These are phyloP conservation scores for Calendula officinalis DNA, from an alignment of 129 eudicot species.

Conservation along the genomic window DNA sequence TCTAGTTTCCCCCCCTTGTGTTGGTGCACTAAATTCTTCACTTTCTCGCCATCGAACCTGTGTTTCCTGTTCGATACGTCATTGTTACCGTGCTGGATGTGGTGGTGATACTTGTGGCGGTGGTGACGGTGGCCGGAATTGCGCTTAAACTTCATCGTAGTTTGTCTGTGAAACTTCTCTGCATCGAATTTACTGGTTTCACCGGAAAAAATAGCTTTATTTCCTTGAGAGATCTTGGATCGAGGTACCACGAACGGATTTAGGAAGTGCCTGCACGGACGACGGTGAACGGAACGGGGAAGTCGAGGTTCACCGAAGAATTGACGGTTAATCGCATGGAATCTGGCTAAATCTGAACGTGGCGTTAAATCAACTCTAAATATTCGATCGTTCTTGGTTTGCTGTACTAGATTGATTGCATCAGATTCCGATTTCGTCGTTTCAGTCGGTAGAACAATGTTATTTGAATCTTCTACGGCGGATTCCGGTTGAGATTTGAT, in stretches of 20 bases:
- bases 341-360: not conserved
- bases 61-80: conserved; percentile 10
- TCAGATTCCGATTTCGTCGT: not conserved
- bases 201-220: not conserved
- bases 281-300: not conserved
- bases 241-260: not conserved
- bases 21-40: conserved; percentile 14
- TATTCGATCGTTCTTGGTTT: not conserved
- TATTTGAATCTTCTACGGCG: conserved; percentile 10
- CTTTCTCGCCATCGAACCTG: conserved; percentile 5
- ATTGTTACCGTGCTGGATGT: not conserved
- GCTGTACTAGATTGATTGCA: not conserved
- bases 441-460: conserved; percentile 6
- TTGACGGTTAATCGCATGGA: not conserved
- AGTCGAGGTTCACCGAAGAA: not conserved
- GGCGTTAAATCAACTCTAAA: conserved; percentile 5
- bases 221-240: not conserved
- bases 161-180: not conserved
- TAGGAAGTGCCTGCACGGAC: not conserved
- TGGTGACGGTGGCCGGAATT: not conserved
- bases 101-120: not conserved
- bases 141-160: not conserved
- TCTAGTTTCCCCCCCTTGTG: conserved; percentile 11
- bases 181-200: not conserved
- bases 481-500: conserved; percentile 10